These are phyloP conservation scores for Populus simonii DNA, from an alignment of 345 rosid species.

Conservation along the genomic window DNA sequence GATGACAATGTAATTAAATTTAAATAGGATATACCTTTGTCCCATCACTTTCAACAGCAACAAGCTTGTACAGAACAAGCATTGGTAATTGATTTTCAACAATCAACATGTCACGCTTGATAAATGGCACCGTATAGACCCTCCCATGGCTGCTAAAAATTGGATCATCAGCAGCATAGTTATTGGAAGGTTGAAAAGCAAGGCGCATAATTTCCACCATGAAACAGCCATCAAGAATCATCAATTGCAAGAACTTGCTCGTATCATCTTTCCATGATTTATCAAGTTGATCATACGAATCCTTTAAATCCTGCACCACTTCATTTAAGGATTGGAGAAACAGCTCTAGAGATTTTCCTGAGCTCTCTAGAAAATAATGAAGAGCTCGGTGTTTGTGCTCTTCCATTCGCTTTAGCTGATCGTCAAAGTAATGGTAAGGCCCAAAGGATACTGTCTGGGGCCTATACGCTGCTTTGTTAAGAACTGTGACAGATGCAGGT, in stretches of 20 bases:
- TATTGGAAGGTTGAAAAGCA: constrained; percentile 3
- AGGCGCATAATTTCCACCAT: constrained; percentile 42
- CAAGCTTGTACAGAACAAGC: constrained; percentile 28
- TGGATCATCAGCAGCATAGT: constrained; percentile 42
- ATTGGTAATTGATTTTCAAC: constrained; percentile 53
- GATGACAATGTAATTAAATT: not conserved
- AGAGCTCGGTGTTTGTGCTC: constrained; percentile 41
- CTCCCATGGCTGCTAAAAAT: constrained; percentile 46
- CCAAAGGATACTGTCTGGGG: constrained; percentile 44
- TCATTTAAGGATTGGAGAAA: constrained; percentile 21
- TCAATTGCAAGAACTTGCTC: constrained; percentile 29
- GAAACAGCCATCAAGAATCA: constrained; percentile 53
- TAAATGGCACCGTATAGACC: constrained; percentile 32
- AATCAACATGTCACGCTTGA: constrained; percentile 50
- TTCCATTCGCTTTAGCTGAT: constrained; percentile 38
- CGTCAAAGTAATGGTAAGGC: constrained; percentile 38
- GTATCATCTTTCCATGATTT: constrained; percentile 23
- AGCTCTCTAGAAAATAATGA: constrained; percentile 34
- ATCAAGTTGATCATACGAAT: constrained; percentile 30
- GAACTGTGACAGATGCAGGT: constrained; percentile 26
- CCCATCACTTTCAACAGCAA: constrained; percentile 22
- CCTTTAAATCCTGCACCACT: constrained; percentile 24
- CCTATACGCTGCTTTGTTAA: constrained; percentile 35
- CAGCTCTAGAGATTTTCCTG: constrained; percentile 11
- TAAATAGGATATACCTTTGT: constrained; percentile 12